These are phyloP conservation scores for Sisymbrium altissimum DNA, from an alignment of 345 rosid genomes.

Conservation along the genomic window DNA sequence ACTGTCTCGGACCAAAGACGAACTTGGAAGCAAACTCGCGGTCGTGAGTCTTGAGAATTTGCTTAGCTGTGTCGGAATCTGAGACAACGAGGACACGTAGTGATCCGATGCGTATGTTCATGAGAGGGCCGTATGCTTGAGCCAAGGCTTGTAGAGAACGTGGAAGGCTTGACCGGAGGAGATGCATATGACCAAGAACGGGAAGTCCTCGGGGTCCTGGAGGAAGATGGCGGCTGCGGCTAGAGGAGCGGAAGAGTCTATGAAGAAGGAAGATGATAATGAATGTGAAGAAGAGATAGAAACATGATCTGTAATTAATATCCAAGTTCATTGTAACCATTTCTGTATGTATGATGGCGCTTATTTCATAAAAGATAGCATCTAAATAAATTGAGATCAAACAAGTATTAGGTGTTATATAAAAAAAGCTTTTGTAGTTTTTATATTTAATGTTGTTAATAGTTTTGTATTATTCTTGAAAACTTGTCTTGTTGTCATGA, in stretches of 20 bases:
- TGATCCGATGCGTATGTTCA: slow-evolving; percentile 47
- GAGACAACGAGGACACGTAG: slow-evolving; percentile 45
- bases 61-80: slow-evolving; percentile 40
- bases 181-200: slow-evolving; percentile 73
- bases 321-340: neutral
- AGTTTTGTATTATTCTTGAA: neutral
- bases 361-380: no score
- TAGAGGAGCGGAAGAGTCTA: neutral
- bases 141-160: slow-evolving; percentile 50
- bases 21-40: slow-evolving; percentile 51
- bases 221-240: slow-evolving; percentile 20
- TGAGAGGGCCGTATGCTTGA: slow-evolving; percentile 53
- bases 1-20: slow-evolving; percentile 48
- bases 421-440: neutral
- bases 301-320: neutral
- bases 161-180: slow-evolving; percentile 45
- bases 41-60: slow-evolving; percentile 52
- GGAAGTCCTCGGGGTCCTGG: slow-evolving; percentile 64
- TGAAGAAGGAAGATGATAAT: slow-evolving; percentile 11
- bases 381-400: neutral
- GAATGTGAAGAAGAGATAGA: slow-evolving; percentile 16
- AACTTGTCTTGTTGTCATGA: slow-evolving; percentile 22
- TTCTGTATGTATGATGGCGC: neutral
- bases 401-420: neutral
- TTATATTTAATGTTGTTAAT: no score